Evolutionary conservation across 2,329 filamentous ascomycete genomes (phyloP).

Genomic region (Taxawa tesnikishii): DNA sequence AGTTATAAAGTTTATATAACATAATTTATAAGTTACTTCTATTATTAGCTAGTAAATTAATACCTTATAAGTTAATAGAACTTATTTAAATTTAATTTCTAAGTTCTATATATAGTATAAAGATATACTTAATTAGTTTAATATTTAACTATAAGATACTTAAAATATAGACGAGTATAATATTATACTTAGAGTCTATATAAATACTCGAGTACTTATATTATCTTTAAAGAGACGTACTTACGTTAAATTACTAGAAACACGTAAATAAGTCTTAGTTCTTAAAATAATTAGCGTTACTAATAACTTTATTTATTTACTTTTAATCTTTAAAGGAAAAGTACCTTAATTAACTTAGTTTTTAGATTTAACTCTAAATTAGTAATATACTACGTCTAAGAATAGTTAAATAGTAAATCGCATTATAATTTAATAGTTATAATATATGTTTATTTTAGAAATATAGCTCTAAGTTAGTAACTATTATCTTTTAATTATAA

Average conservation of each 20-base stretch:
- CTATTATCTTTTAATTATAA: no score
- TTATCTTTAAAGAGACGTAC: background rate
- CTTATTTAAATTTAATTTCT: background rate
- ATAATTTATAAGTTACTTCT: slow-evolving; percentile 2
- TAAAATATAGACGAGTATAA: slow-evolving; percentile 3
- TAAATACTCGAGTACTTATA: background rate
- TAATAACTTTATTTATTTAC: background rate
- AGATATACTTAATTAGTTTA: background rate
- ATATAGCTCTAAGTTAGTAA: no score
- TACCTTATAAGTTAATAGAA: slow-evolving; percentile 1
- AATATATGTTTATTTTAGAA: no score
- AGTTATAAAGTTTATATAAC: slow-evolving; percentile 1
- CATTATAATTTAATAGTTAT: no score
- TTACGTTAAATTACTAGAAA: slow-evolving; percentile 5
- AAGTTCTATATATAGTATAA: slow-evolving; percentile 1
- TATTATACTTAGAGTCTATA: slow-evolving; percentile 3
- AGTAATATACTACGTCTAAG: slow-evolving; percentile 1
- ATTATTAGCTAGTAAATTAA: slow-evolving; percentile 2
- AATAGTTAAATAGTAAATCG: no score
- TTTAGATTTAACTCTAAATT: background rate
- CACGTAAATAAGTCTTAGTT: slow-evolving; percentile 1
- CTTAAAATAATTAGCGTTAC: background rate
- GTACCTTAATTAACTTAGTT: background rate
- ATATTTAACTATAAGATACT: background rate
- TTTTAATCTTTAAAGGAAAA: slow-evolving; percentile 4